phyloP scores from a whole-genome alignment of 139 green algal species.

The Zygnema cylindricum region DNA sequence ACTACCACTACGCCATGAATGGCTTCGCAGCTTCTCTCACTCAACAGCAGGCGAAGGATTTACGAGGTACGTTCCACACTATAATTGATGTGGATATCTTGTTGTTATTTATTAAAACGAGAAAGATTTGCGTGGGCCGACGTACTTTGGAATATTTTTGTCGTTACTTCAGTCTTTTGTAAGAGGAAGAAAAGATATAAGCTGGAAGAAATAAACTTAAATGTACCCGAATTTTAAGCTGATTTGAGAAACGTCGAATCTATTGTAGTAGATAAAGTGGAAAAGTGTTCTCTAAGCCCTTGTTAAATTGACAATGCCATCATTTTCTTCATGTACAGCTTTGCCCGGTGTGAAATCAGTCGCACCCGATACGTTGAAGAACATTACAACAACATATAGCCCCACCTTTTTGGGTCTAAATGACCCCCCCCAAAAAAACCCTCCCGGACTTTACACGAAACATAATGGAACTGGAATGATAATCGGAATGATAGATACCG shows the following conservation, averaged over 20 bases:
- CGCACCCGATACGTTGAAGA: background rate
- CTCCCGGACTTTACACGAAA: background rate
- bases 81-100: no score
- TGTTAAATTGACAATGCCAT: background rate
- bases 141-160: background rate
- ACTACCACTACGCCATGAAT: background rate
- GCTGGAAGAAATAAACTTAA: no score
- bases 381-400: background rate
- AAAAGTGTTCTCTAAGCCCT: no score
- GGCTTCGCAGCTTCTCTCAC: background rate
- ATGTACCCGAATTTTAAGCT: no score
- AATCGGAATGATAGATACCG: background rate
- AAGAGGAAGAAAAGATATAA: no score
- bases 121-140: background rate
- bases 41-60: background rate
- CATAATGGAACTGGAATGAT: background rate
- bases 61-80: no score
- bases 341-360: background rate
- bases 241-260: no score
- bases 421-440: background rate
- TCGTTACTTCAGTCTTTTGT: background rate
- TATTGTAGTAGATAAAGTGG: no score
- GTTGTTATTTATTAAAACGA: background rate
- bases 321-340: background rate
- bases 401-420: background rate